Evolutionary conservation across 768 basidiomycete genomes (phyloP), one percentile per base, ranked within the genome.

Genomic region (Asterophora lycoperdoides): DNA sequence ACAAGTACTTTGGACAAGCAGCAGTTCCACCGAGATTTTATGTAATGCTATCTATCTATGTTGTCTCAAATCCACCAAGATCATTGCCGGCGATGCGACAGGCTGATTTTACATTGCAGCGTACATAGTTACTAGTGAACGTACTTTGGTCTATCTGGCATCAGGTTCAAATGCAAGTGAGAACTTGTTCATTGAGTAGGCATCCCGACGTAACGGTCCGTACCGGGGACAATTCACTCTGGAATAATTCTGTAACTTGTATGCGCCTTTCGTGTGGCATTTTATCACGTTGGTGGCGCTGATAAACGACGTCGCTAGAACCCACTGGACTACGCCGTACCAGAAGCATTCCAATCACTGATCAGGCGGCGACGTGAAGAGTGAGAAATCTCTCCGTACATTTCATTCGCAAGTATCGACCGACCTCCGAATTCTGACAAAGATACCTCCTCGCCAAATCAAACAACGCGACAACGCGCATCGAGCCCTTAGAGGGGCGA

Each of bases 121-220:
- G n/a, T n/a, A n/a, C n/a, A n/a, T n/a, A n/a, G n/a, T n/a, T n/a
- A n/a, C n/a, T n/a, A n/a, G n/a, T n/a, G n/a, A n/a, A n/a, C n/a
- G n/a, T n/a, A n/a, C n/a, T n/a, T n/a, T n/a, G 82, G 82, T 2
- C 68, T 84, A n/a, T 83, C 81, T 18, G 81, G 80, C 77, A 18
- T 83, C 82, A 37, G 80, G 81, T 80, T 29, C 29, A 29, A n/a
- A n/a, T n/a, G n/a, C n/a, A n/a, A n/a, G n/a, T n/a, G n/a, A n/a
- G n/a, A n/a, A n/a, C n/a, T n/a, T n/a, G n/a, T n/a, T n/a, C n/a
- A n/a, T n/a, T n/a, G n/a, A n/a, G 15, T 48, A 52, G 44, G 47
- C 7, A 50, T 48, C 26, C 48, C 56, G 44, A 56, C 54, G 47
- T 49, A 44, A n/a, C n/a, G n/a, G n/a, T n/a, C 37, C 54, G 53